Evolutionary conservation across 495 filamentous ascomycete species (phyloP).

Genomic region (Podospora comata): DNA sequence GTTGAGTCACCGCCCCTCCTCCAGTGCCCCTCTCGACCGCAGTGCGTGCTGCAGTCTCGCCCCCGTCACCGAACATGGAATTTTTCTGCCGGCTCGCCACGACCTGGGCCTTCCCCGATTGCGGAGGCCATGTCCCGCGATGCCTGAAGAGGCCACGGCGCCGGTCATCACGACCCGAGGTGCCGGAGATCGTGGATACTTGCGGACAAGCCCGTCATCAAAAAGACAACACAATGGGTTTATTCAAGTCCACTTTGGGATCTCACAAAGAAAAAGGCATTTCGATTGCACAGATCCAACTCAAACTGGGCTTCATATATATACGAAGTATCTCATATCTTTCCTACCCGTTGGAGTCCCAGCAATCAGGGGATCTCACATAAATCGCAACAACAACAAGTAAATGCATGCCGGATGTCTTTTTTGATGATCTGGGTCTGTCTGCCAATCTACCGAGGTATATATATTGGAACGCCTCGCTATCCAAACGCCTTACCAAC

Average conservation of each 20-base stretch:
- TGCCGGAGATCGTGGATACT: neutral
- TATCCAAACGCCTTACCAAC: slow-evolving; percentile 1
- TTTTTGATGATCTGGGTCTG: neutral
- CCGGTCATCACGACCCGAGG: neutral
- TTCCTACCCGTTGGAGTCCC: neutral
- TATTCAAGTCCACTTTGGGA: neutral
- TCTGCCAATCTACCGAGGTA: neutral
- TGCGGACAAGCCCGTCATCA: neutral
- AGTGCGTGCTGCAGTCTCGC: neutral
- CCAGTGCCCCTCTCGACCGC: neutral
- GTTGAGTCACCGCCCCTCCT: slow-evolving; percentile 6
- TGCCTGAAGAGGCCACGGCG: neutral
- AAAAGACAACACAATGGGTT: neutral
- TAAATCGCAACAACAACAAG: neutral
- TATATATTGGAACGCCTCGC: neutral
- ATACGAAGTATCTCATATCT: no score
- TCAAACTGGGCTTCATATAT: neutral
- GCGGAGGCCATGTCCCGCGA: neutral
- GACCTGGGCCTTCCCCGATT: neutral
- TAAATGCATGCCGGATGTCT: neutral
- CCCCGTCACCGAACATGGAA: neutral
- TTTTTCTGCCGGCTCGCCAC: neutral
- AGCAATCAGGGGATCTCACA: neutral
- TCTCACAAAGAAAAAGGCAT: neutral
- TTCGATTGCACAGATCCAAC: neutral